Percentiles rank a stretch among this genome's conserved stretches.
Evolutionary conservation across 164 flowering plant species (phyloP).

Genomic region (grape (Vitis vinifera)): ASM3070453v1 NC_081810.1:22028501-22029000

Average conservation of each 20-base stretch:
- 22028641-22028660: no score
- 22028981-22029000: no score
- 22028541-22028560: no score
- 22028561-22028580: no score
- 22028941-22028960: no score
- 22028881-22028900: conserved; percentile 4
- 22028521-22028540: background rate
- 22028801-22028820: background rate
- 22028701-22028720: background rate
- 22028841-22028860: background rate
- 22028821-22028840: background rate
- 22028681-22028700: background rate
- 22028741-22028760: background rate
- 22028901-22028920: background rate
- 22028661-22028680: background rate
- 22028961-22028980: no score
- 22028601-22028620: no score
- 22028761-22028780: conserved; percentile 1
- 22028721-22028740: conserved; percentile 14
- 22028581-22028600: no score
- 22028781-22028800: conserved; percentile 6
- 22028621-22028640: no score
- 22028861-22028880: conserved; percentile 5
- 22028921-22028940: background rate
- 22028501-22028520: conserved; percentile 3